These are phyloP conservation scores for Chalciporus chontae DNA, from an alignment of 768 basidiomycete species.

Conservation along the genomic window DNA sequence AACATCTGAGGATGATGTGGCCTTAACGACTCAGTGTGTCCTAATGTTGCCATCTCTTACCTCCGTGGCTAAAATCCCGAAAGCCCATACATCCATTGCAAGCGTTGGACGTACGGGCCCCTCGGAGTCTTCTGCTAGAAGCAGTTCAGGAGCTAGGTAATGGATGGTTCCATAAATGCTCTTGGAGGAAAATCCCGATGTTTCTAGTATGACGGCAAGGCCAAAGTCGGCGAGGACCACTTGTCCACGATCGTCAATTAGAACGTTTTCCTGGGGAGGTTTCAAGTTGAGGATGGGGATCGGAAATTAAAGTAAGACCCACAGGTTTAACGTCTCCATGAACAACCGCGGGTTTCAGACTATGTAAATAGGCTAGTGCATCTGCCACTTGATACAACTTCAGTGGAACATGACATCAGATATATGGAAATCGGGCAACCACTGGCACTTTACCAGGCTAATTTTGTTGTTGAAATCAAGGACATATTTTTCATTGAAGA, in stretches of 20 bases:
- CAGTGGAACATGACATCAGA: not conserved
- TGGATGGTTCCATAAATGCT: constrained; percentile 31
- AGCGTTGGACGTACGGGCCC: constrained; percentile 21
- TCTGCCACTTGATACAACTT: constrained; percentile 22
- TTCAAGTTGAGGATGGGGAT: not conserved
- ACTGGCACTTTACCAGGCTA: constrained; percentile 17
- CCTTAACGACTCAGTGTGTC: not conserved
- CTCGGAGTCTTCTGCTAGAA: constrained; percentile 9
- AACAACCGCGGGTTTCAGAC: constrained; percentile 11
- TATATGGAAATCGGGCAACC: not conserved
- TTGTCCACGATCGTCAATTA: constrained; percentile 30
- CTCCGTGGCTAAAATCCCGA: constrained; percentile 35
- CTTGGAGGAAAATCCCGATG: constrained; percentile 36
- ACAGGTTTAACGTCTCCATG: constrained; percentile 41
- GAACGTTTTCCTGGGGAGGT: constrained; percentile 33
- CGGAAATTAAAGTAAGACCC: constrained; percentile 3
- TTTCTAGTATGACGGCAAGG: constrained; percentile 34
- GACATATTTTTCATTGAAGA: constrained; percentile 4
- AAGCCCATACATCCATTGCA: constrained; percentile 36
- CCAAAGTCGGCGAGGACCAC: constrained; percentile 40
- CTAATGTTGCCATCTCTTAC: constrained; percentile 13
- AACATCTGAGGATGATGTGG: constrained; percentile 16
- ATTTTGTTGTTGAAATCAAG: constrained; percentile 9
- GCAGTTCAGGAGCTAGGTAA: constrained; percentile 40
- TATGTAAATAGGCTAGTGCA: constrained; percentile 25